Evolutionary conservation across 345 rosid species (phyloP).

Genomic region (Adansonia digitata): DNA sequence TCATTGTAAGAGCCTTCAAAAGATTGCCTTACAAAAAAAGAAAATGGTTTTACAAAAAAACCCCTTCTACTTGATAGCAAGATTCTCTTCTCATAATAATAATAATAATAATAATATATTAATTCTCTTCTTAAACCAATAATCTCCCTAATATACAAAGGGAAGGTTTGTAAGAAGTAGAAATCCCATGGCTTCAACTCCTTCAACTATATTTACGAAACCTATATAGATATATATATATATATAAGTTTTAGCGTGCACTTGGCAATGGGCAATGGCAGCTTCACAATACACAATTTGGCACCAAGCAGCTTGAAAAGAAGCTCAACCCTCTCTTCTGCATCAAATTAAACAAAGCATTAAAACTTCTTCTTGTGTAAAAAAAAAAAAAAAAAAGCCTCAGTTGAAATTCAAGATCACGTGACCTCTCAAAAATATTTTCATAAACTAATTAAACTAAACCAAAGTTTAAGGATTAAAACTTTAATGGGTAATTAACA

Average conservation of each 20-base stretch:
- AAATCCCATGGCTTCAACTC: not conserved
- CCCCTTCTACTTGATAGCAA: not conserved
- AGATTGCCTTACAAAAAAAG: not conserved
- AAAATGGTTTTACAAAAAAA: not conserved
- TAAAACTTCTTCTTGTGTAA: no score
- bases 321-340: slow-evolving; percentile 75
- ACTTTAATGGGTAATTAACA: not conserved
- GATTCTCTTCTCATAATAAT: not conserved
- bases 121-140: not conserved
- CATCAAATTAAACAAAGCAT: slow-evolving; percentile 11
- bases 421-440: no score
- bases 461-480: no score
- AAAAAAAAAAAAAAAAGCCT: no score
- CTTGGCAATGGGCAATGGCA: not conserved
- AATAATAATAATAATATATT: no score
- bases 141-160: not conserved
- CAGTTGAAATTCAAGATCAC: no score
- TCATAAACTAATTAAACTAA: no score
- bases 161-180: slow-evolving; percentile 1
- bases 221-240: not conserved
- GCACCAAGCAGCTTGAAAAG: slow-evolving; percentile 75
- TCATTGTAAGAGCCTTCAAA: not conserved
- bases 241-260: not conserved
- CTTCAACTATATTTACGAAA: not conserved
- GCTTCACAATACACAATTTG: slow-evolving; percentile 44